These are phyloP conservation scores for Diaporthe ilicicola DNA, from an alignment of 2,329 filamentous ascomycete genomes.

Conservation along the genomic window DNA sequence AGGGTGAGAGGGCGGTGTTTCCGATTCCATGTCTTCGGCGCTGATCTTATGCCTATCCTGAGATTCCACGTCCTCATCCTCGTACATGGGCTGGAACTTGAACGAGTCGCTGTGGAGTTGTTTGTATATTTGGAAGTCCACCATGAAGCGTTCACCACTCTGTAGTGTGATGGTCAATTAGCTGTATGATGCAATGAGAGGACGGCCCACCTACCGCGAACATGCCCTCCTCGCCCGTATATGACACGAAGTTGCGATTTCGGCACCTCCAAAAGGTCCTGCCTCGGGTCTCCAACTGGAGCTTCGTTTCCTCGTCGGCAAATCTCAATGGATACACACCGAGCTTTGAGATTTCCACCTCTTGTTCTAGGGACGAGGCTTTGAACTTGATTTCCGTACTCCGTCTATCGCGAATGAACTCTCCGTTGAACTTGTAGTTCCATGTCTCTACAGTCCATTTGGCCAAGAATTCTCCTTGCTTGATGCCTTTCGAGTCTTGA, in stretches of 20 bases:
- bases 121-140: neutral
- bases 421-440: neutral
- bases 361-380: neutral
- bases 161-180: neutral
- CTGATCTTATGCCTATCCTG: neutral
- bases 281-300: neutral
- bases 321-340: neutral
- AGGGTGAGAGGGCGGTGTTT: neutral
- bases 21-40: neutral
- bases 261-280: neutral
- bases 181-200: fast-evolving
- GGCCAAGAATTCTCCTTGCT: neutral
- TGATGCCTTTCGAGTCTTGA: neutral
- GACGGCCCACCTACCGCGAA: neutral
- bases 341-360: neutral
- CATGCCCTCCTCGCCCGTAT: neutral
- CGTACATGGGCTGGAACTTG: neutral
- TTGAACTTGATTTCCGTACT: neutral
- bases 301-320: neutral
- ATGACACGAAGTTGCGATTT: neutral
- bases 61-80: neutral
- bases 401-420: neutral
- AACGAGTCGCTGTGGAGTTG: neutral
- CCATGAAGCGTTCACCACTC: neutral
- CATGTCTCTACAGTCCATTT: neutral